These are phyloP conservation scores for Cytospora leucostoma DNA, from an alignment of 2,329 filamentous ascomycete species.

Conservation along the genomic window DNA sequence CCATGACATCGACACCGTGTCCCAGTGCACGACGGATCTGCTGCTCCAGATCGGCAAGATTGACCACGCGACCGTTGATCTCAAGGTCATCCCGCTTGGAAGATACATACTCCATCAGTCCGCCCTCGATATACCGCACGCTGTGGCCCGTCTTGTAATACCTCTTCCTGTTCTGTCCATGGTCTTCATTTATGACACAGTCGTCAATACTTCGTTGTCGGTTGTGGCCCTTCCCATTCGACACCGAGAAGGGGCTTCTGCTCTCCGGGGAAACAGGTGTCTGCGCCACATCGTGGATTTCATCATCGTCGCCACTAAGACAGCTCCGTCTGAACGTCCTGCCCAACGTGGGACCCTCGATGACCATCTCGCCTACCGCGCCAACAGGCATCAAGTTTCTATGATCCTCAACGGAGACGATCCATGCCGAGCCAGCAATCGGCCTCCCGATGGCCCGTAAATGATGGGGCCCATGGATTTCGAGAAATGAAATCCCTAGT, in stretches of 20 bases:
- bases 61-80: conserved; percentile 43
- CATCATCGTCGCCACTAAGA: conserved; percentile 9
- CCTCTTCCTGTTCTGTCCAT: conserved; percentile 36
- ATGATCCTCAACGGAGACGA: conserved; percentile 54
- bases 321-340: conserved; percentile 31
- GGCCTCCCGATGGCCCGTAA: conserved; percentile 49
- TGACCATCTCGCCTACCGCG: conserved; percentile 44
- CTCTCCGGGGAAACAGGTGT: conserved; percentile 37
- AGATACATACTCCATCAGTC: conserved; percentile 51
- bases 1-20: conserved; percentile 49
- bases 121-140: conserved; percentile 51
- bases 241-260: conserved; percentile 32
- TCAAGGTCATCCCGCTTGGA: conserved; percentile 45
- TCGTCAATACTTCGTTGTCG: conserved; percentile 30
- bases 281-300: conserved; percentile 18
- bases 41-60: conserved; percentile 49
- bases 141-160: conserved; percentile 54
- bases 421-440: conserved; percentile 52
- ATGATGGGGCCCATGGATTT: conserved; percentile 42
- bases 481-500: conserved; percentile 51
- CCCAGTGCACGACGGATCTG: conserved; percentile 50
- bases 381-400: conserved; percentile 55
- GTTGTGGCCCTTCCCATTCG: conserved; percentile 27
- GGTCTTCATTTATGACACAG: conserved; percentile 26
- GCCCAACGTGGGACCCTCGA: conserved; percentile 57